Percentiles rank a stretch among this genome's conserved stretches.
Evolutionary conservation across 2,329 filamentous ascomycete species (phyloP).

Genomic region (Sporothrix sp.): DNA sequence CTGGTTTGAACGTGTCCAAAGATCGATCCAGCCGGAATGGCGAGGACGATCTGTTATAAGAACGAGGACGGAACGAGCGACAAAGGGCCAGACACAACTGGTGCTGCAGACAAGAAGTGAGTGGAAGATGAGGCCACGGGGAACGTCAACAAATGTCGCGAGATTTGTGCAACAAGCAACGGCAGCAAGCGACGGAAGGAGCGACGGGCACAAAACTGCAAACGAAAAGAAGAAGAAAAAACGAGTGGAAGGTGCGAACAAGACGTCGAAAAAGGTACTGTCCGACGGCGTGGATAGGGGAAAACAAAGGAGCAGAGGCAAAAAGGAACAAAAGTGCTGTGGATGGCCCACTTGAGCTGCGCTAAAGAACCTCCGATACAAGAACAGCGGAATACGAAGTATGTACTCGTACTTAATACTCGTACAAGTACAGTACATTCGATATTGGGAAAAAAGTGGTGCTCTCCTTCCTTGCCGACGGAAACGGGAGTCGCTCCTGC

Average conservation of each 20-base stretch:
- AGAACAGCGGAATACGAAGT: too few species aligned
- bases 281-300: neutral
- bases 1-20: neutral
- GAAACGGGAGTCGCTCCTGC: neutral
- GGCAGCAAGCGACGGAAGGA: neutral
- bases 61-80: constrained; percentile 4
- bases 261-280: neutral
- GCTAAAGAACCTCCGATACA: too few species aligned
- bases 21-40: too few species aligned
- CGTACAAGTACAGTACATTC: too few species aligned
- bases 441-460: too few species aligned
- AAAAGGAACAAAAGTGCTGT: neutral
- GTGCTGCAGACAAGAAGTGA: neutral
- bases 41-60: too few species aligned
- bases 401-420: too few species aligned
- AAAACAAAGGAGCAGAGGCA: neutral
- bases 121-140: neutral
- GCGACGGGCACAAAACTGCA: neutral
- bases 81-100: neutral
- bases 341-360: constrained; percentile 2
- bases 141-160: neutral
- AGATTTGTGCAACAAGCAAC: constrained; percentile 1
- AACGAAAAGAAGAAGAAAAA: neutral
- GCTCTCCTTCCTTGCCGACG: neutral
- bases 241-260: neutral